Conservation (phyloP, 176 grass and related monocot species). For the Phragmites australis region DNA sequence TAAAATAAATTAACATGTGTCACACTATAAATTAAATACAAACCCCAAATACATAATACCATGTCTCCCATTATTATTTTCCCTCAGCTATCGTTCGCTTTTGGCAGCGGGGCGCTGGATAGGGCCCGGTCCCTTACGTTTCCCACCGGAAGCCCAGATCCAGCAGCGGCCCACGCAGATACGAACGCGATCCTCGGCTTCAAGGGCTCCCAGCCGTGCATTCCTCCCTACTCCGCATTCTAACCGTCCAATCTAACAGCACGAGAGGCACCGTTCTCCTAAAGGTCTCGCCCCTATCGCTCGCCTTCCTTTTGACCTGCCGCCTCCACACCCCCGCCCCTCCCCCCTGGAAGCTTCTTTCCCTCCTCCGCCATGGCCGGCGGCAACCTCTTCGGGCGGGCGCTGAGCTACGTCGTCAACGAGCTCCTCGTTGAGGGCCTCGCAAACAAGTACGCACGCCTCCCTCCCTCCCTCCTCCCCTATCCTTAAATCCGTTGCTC, state of each 20-base stretch:
- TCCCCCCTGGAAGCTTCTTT: conserved; percentile 2
- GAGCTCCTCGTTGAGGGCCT: conserved; percentile 71
- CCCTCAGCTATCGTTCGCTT: too few relatives aligned
- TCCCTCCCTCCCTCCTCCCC: neutral
- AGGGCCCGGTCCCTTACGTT: too few relatives aligned
- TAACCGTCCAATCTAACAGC: neutral
- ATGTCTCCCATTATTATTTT: too few relatives aligned
- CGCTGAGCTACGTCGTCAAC: conserved; percentile 63
- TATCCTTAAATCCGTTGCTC: neutral
- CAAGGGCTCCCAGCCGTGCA: conserved; percentile 27
- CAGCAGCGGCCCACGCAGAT: neutral
- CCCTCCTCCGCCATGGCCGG: conserved; percentile 48
- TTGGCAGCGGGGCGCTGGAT: too few relatives aligned
- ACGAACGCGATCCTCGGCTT: neutral
- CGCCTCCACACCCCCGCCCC: neutral
- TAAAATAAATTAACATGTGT: too few relatives aligned
- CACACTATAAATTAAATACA: too few relatives aligned
- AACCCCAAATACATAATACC: too few relatives aligned
- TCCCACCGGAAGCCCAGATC: neutral
- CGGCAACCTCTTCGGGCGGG: conserved; percentile 61
- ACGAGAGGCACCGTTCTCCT: neutral
- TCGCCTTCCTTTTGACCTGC: neutral
- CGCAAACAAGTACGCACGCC: conserved; percentile 56
- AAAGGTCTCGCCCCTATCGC: neutral
- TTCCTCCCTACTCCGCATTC: neutral